A percentile compares a stretch with the other conserved stretches of the same genome.
Conservation (phyloP, 1,139 yeast genomes). For the Suhomyces bokatorum region DNA sequence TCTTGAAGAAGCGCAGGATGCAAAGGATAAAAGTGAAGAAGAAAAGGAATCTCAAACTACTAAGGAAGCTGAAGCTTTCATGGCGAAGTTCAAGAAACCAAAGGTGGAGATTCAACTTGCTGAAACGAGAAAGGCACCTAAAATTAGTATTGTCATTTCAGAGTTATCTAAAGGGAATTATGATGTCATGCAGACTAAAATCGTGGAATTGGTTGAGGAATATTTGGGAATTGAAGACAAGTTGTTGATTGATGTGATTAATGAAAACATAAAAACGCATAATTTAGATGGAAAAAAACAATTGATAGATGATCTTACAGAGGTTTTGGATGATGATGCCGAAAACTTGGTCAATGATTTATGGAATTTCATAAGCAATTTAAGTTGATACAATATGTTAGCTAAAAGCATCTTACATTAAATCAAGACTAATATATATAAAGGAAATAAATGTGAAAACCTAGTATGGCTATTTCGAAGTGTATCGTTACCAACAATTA, state of each 20-base stretch:
- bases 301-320: slow-evolving; percentile 46
- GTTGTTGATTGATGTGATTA: slow-evolving; percentile 46
- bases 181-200: slow-evolving; percentile 29
- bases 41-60: slow-evolving; percentile 14
- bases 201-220: slow-evolving; percentile 48
- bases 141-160: not conserved
- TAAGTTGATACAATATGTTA: not conserved
- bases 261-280: slow-evolving; percentile 35
- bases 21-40: slow-evolving; percentile 29
- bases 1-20: slow-evolving; percentile 40
- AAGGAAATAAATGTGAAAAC: not conserved
- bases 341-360: slow-evolving; percentile 42
- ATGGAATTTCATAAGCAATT: slow-evolving; percentile 15
- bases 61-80: slow-evolving; percentile 20
- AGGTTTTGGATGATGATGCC: slow-evolving; percentile 60
- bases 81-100: slow-evolving; percentile 14
- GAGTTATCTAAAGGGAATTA: not conserved
- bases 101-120: slow-evolving; percentile 1
- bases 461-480: not conserved
- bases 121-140: not conserved
- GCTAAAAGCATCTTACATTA: slow-evolving; percentile 1
- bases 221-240: slow-evolving; percentile 55
- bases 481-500: slow-evolving; percentile 6
- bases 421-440: slow-evolving; percentile 1
- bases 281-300: slow-evolving; percentile 29